These are phyloP conservation scores for Fusarium sp. DNA, from an alignment of 2,329 filamentous ascomycete genomes.

Conservation along the genomic window DNA sequence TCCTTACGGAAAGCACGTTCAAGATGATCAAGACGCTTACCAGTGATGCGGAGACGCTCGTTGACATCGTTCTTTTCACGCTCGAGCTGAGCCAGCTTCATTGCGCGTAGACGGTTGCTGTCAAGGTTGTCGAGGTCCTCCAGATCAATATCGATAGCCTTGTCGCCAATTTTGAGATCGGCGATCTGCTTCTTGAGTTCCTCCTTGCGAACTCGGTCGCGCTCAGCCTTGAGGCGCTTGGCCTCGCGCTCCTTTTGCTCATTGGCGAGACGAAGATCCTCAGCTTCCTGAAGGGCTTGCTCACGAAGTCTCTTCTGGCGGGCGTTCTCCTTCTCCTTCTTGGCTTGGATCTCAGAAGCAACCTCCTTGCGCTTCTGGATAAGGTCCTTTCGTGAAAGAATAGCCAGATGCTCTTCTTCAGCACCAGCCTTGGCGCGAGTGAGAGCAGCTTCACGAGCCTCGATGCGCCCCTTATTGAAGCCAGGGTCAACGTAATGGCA, in stretches of 20 bases:
- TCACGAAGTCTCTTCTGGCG: conserved; percentile 86
- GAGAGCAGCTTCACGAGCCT: conserved; percentile 82
- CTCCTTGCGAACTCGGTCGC: conserved; percentile 88
- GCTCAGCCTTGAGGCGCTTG: conserved; percentile 85
- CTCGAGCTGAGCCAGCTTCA: conserved; percentile 95
- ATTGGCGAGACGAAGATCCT: conserved; percentile 87
- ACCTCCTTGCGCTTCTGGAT: conserved; percentile 98
- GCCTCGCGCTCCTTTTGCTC: conserved; percentile 92
- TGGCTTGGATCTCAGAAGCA: conserved; percentile 86
- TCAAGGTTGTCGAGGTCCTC: conserved; percentile 88
- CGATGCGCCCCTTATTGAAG: conserved; percentile 82
- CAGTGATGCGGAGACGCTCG: conserved; percentile 88
- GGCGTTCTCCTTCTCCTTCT: conserved; percentile 92
- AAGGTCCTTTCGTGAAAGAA: conserved; percentile 83
- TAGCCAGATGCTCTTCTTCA: conserved; percentile 90
- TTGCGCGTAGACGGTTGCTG: conserved; percentile 86
- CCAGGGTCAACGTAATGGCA: conserved; percentile 95
- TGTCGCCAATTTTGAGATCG: conserved; percentile 89
- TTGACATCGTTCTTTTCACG: conserved; percentile 97
- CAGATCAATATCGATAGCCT: conserved; percentile 77
- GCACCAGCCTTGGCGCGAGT: conserved; percentile 85
- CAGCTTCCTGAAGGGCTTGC: conserved; percentile 88
- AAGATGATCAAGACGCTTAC: conserved; percentile 95
- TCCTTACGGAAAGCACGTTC: conserved; percentile 97
- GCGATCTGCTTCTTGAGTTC: conserved; percentile 93